Evolutionary conservation across 2,329 filamentous ascomycete genomes (phyloP).

Genomic region (Aspergillus niger): DNA sequence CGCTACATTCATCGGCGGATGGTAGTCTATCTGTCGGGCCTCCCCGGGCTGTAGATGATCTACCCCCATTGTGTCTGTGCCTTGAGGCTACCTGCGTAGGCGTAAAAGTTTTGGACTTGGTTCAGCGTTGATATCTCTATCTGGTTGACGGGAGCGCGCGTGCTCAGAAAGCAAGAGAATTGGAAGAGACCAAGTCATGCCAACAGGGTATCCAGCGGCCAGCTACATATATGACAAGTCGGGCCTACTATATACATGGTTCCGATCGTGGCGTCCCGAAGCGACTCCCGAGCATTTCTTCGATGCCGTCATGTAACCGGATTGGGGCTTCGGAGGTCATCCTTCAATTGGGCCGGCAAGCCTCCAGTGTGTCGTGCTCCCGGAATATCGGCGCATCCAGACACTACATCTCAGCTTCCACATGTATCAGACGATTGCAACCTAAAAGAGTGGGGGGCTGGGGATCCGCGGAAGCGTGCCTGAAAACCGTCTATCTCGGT

Average conservation of each 20-base stretch:
- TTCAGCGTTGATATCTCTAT: background rate
- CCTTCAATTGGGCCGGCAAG: constrained; percentile 3
- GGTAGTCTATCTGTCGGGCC: constrained; percentile 23
- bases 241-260: background rate
- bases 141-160: background rate
- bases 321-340: constrained; percentile 1
- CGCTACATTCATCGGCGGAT: constrained; percentile 35
- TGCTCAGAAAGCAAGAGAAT: too few species aligned
- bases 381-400: background rate
- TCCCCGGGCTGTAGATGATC: constrained; percentile 29
- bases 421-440: background rate
- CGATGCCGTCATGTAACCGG: constrained; percentile 24
- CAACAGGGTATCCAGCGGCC: background rate
- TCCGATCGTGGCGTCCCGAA: constrained; percentile 5
- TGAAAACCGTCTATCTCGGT: background rate
- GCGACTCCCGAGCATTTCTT: background rate
- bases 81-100: background rate
- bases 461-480: background rate
- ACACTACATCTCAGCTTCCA: background rate
- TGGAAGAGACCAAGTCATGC: too few species aligned
- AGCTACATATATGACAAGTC: constrained; percentile 6
- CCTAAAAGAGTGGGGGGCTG: background rate
- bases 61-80: constrained; percentile 33
- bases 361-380: constrained; percentile 11
- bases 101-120: background rate